Base-by-base conservation (phyloP, 179 eudicot species). In the Vitellaria paradoxa region DNA sequence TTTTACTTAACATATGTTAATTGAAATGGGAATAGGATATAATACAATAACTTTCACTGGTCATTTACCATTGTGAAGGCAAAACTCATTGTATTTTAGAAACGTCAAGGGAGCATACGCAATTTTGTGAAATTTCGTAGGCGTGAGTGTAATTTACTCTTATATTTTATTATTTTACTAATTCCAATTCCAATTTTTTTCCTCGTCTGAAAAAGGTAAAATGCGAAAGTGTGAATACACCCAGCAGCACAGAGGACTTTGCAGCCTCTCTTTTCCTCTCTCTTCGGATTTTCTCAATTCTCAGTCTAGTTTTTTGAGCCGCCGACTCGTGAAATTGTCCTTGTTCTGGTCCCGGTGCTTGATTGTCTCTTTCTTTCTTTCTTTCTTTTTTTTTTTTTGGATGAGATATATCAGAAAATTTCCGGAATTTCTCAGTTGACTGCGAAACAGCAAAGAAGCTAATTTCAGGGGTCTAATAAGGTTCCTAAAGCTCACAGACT, bases 191-290 rank as follows among this genome's bases (percentile, higher is more conserved):
- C 12, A 30, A 17, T 26, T 18, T 65, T 37, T 45, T 62, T 63
- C 68, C 67, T 30, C 10, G 37, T 50, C 18, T 46, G 8, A n/a
- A 61, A 78, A 61, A 30, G 80, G 80, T 78, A 73, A 57, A 65
- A 46, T 65, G 10, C 6, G 57, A 21, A 62, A 26, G 14, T 63
- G 61, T 47, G 13, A 15, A 47, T 56, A 45, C 40, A 60, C 37
- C 37, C 37, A 0, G 37, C 37, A 30, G 40, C 18, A 12, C 72
- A 57, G 73, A 70, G 55, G 81, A 42, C 73, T 57, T 79, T 30
- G 0, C 59, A 30, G 20, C 6, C 30, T 24, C 26, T 61, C 30
- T 4, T 50, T 45, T 9, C 6, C 30, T 24, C 26, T 61, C 30
- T 4, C 59, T 45, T 9, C 21, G 15, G 7, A 18, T 37, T 53